Evolutionary conservation across 148 eudicot genomes (phyloP).

Genomic region (Rhododendron griersonianum): DNA sequence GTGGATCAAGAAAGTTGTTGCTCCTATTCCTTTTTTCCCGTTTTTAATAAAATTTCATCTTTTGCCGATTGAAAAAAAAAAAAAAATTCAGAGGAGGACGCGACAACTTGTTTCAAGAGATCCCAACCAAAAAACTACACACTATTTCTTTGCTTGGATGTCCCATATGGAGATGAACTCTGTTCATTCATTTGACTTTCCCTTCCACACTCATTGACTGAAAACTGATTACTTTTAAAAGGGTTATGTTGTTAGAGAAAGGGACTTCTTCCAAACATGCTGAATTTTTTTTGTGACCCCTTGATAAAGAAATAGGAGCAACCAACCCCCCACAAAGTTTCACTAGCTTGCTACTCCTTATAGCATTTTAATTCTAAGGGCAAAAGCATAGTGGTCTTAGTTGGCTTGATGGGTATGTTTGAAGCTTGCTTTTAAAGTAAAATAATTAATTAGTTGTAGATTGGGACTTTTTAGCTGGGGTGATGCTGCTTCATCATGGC

Average conservation of each 20-base stretch:
- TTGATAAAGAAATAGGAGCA: slow-evolving; percentile 1
- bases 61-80: too few relatives aligned
- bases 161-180: neutral
- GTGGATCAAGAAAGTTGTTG: too few relatives aligned
- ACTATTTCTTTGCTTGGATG: neutral
- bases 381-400: neutral
- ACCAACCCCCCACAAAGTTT: neutral
- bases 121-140: neutral
- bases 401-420: neutral
- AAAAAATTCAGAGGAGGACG: neutral
- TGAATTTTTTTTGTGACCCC: neutral
- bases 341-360: neutral
- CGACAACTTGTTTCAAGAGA: neutral
- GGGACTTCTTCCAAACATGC: neutral
- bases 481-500: neutral
- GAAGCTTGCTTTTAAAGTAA: slow-evolving; percentile 5
- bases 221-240: neutral
- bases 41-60: too few relatives aligned
- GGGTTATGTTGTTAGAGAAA: neutral
- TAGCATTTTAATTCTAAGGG: neutral
- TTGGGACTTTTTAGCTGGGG: slow-evolving; percentile 3
- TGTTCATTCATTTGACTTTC: neutral
- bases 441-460: neutral
- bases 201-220: neutral
- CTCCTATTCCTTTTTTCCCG: too few relatives aligned